Evolutionary conservation across 1,284 basidiomycete species (phyloP), one percentile per base, ranked within the genome.

Genomic region (Pterulicium gracile): DNA sequence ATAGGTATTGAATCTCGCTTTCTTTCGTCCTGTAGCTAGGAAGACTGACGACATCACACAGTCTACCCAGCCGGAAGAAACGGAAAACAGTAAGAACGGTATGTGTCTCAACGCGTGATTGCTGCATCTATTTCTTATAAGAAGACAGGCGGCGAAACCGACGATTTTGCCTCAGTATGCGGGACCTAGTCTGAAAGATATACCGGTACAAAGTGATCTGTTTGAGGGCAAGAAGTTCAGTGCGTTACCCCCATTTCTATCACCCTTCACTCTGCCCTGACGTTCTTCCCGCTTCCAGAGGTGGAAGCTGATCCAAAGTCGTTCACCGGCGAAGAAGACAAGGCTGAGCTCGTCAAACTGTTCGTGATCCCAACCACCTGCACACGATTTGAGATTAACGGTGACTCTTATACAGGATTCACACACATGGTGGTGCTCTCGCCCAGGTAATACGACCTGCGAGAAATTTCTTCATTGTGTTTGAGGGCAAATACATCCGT

Each of bases 191-290:
- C 58, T 81, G 4, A 75, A 75, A 46, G 72, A 75, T 3, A 68
- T 89, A 4, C 53, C 71, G 24, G 66, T 80, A 1, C 69, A 80
- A 52, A 77, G 73, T 7, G 61, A 77, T 34, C 61, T 94, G 14
- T 91, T 96, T 54, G 66, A 77, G 7, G 82, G 73, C 18, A 68
- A 82, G 61, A 84, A 74, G 35, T 94, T 95, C 58, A 80, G 91
- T 92, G 48, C 56, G 83, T 68, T 14, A 23, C 12, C 22, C n/a
- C n/a, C n/a, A n/a, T 46, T 42, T 24, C 18, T 35, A 42, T 24
- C 44, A 19, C 41, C 19, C 5, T 47, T 51, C 39, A 15, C n/a
- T 27, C 34, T 4, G 3, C 12, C 1, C 14, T 24, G 17, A 43
- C 35, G 7, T 51, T 34, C 47, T 20, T 45, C 22, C 13, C 23